These are phyloP conservation scores for Russula foetens DNA, from an alignment of 768 basidiomycete genomes.

Conservation along the genomic window DNA sequence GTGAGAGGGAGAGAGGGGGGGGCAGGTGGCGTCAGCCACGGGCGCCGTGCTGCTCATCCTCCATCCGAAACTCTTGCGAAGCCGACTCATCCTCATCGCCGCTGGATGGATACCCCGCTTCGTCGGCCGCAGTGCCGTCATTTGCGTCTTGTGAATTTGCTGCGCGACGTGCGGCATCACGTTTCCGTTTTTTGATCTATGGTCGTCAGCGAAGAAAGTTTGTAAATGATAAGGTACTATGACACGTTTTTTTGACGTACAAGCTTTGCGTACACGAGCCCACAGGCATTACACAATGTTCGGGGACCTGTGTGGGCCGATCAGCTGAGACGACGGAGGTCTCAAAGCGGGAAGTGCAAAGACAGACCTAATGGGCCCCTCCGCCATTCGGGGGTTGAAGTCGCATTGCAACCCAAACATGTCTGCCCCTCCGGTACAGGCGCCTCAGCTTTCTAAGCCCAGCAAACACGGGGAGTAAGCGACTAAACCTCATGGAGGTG, in stretches of 20 bases:
- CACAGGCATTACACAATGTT: slow-evolving; percentile 81
- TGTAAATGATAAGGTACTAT: slow-evolving; percentile 4
- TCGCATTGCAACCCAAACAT: slow-evolving; percentile 75
- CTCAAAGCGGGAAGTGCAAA: neutral
- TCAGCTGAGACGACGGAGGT: slow-evolving; percentile 17
- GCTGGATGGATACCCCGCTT: slow-evolving; percentile 14
- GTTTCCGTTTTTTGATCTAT: slow-evolving; percentile 21
- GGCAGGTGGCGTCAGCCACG: slow-evolving; percentile 11
- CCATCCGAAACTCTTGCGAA: slow-evolving; percentile 22
- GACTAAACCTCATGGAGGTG: slow-evolving; percentile 7
- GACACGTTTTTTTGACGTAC: slow-evolving; percentile 31
- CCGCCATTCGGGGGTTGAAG: slow-evolving; percentile 83
- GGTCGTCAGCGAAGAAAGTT: slow-evolving; percentile 5
- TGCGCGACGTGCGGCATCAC: slow-evolving; percentile 18
- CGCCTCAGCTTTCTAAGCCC: slow-evolving; percentile 32
- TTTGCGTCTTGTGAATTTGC: slow-evolving; percentile 2
- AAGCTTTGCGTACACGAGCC: slow-evolving; percentile 80
- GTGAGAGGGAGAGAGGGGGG: neutral
- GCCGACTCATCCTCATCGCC: slow-evolving; percentile 21
- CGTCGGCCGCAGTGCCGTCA: slow-evolving; percentile 11
- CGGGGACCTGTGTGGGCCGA: slow-evolving; percentile 49
- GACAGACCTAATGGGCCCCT: slow-evolving; percentile 69
- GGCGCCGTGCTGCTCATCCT: slow-evolving; percentile 13
- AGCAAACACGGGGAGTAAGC: neutral
- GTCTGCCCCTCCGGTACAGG: slow-evolving; percentile 55